Evolutionary conservation across 331 rosid species (phyloP), one percentile per base, ranked within the genome.

Genomic region (Pyrus hybrid): DNA sequence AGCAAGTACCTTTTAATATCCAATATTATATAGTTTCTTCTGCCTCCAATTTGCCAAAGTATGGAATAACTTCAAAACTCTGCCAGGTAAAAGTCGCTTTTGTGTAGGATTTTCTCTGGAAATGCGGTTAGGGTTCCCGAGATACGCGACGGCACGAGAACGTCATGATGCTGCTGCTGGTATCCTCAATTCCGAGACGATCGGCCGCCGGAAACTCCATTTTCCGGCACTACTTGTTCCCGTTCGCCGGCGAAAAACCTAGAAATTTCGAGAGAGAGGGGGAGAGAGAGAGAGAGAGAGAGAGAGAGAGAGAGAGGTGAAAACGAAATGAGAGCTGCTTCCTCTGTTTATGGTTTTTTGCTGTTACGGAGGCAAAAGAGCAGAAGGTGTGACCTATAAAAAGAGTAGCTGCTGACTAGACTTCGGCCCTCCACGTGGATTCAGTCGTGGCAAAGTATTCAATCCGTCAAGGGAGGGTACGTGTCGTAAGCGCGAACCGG

Each of bases 31-130:
- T 80, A 70, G 65, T n/a, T 68, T 74, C 80, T 51, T 43, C 63
- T 22, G 64, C 78, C 67, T 78, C 77, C 76, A 20, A 35, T 72
- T 85, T 74, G 76, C 17, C 20, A 74, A 81, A 86, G 87, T 54
- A 82, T 80, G 84, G 89, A 85, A 88, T 91, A 88, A 89, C 92
- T 87, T 88, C 80, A 75, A 82, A 89, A 87, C 93, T 75, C 79
- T 87, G 89, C 91, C 26, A 91, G 82, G 85, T 87, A 75, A 83
- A 77, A 83, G 88, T 91, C 63, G 86, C 91, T 93, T 88, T 86
- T 73, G 83, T 81, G 78, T 87, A 70, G 77, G 87, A 84, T 70
- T 90, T 84, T 79, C 68, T 86, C 76, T 47, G 49, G 57, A 51
- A 51, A 66, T 68, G 71, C 65, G 65, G 75, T 20, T 62, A 71